These are phyloP conservation scores for Plasmodium malariae DNA, from an alignment of 169 alveolate species.

Conservation along the genomic window DNA sequence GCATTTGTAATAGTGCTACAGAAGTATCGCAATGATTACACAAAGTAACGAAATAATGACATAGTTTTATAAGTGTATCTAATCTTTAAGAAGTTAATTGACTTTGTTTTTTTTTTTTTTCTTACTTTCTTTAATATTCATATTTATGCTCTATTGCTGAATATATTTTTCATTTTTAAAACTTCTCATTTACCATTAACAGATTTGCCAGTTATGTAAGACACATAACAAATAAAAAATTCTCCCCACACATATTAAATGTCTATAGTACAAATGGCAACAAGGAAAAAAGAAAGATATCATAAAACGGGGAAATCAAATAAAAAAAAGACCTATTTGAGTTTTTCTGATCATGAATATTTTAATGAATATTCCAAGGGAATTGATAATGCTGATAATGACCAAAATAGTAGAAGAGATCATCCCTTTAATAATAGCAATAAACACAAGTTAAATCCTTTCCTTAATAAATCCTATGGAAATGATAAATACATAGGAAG, in stretches of 20 bases:
- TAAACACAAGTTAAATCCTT: background rate
- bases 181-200: too few species aligned
- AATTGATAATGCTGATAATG: background rate
- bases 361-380: background rate
- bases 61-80: background rate
- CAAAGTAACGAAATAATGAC: too few species aligned
- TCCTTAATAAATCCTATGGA: background rate
- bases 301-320: constrained; percentile 66
- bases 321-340: constrained; percentile 13
- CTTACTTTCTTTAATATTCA: background rate
- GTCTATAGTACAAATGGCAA: constrained; percentile 56
- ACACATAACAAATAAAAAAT: too few species aligned
- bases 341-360: constrained; percentile 22
- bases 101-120: background rate
- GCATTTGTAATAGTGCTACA: too few species aligned
- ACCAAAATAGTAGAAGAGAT: background rate
- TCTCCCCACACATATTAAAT: background rate
- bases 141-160: background rate
- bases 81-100: background rate
- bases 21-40: too few species aligned
- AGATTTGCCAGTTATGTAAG: too few species aligned
- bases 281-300: constrained; percentile 52
- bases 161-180: background rate
- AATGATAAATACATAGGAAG: background rate
- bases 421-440: background rate